Evolutionary conservation across 768 basidiomycete genomes (phyloP).

Genomic region (Trametes maxima): DNA sequence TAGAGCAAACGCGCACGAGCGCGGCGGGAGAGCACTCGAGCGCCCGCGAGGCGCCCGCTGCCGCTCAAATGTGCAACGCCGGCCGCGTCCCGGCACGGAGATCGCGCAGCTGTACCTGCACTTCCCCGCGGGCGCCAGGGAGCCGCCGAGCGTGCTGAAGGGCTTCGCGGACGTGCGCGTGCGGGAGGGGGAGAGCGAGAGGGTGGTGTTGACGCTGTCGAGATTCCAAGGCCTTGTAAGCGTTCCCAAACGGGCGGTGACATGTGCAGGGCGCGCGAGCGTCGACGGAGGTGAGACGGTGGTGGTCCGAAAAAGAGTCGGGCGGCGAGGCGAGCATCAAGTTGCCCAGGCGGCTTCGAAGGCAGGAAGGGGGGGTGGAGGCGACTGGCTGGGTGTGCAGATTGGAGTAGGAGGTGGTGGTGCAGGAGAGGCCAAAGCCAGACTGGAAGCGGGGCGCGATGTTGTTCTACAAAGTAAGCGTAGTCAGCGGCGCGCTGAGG

Average conservation of each 20-base stretch:
- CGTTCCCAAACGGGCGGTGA: too few relatives aligned
- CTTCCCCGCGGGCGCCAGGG: conserved; percentile 55
- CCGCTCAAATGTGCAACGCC: conserved; percentile 69
- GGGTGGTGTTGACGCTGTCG: conserved; percentile 59
- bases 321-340: conserved; percentile 58
- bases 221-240: too few relatives aligned
- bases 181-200: conserved; percentile 46
- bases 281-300: too few relatives aligned
- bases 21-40: too few relatives aligned
- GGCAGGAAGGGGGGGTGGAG: conserved; percentile 38
- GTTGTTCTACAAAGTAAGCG: conserved; percentile 44
- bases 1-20: too few relatives aligned
- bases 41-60: too few relatives aligned
- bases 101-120: conserved; percentile 78
- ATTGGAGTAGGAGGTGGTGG: conserved; percentile 70
- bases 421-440: conserved; percentile 88
- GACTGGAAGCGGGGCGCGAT: conserved; percentile 86
- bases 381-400: conserved; percentile 50
- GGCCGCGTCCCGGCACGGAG: conserved; percentile 59
- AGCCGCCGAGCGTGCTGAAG: conserved; percentile 68
- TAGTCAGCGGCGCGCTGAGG: too few relatives aligned
- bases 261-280: too few relatives aligned
- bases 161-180: conserved; percentile 68
- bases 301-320: conserved; percentile 54
- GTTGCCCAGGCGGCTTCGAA: conserved; percentile 57